Percentiles rank a stretch among this genome's conserved stretches.
phyloP scores from a whole-genome alignment of 2,329 filamentous ascomycete genomes.

The Fusarium ambrosium region DNA sequence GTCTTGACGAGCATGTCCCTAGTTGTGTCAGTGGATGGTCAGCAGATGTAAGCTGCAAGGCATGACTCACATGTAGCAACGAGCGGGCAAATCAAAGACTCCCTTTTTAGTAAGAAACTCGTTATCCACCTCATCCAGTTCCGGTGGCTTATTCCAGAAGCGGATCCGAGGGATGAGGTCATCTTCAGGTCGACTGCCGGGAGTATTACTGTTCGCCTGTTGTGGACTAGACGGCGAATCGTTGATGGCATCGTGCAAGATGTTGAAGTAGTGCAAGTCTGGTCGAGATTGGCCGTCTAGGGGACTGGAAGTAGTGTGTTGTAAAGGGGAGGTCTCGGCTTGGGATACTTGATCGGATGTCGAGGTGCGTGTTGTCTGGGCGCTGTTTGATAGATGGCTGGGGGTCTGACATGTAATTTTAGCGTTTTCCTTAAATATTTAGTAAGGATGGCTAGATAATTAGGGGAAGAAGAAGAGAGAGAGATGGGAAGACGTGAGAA shows the following conservation, averaged over 20 bases:
- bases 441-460: too few species aligned
- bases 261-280: constrained; percentile 32
- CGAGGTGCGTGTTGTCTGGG: neutral
- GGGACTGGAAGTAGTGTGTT: neutral
- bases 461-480: too few species aligned
- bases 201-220: neutral
- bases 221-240: fast-evolving
- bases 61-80: constrained; percentile 7
- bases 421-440: too few species aligned
- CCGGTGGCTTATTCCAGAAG: constrained; percentile 13
- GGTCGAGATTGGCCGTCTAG: neutral
- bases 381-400: neutral
- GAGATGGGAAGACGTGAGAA: too few species aligned
- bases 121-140: constrained; percentile 21
- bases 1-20: constrained; percentile 27
- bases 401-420: neutral
- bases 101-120: constrained; percentile 36
- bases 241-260: constrained; percentile 26
- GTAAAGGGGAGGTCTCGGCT: neutral
- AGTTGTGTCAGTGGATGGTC: neutral
- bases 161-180: constrained; percentile 10
- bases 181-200: neutral
- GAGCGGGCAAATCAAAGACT: constrained; percentile 32
- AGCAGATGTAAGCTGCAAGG: neutral
- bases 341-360: neutral